Evolutionary conservation across 495 filamentous ascomycete genomes (phyloP), one percentile per base, ranked within the genome.

Genomic region (Podospora bellae-mahoneyi): DNA sequence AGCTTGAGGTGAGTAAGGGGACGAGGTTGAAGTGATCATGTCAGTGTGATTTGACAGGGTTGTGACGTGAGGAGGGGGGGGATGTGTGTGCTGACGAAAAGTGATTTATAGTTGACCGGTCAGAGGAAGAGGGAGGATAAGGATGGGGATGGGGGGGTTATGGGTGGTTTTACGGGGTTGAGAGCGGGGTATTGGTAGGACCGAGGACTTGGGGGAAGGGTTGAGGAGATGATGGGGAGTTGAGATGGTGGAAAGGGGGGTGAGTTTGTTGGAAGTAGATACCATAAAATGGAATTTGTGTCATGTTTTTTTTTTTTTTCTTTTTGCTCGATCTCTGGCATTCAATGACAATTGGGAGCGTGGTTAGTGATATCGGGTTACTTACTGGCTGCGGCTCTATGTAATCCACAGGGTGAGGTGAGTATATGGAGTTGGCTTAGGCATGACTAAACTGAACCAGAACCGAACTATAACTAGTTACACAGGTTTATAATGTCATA

Each of bases 81-180:
- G 13, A 23, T 23, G 23, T 23, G 23, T 23, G 23, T 23, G 62
- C 59, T 63, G 9, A 57, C 20, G 23, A 23, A 23, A 23, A 54
- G 39, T 56, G 5, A 27, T 16, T 26, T 7, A 65, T 68, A 88
- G 84, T 80, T 93, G 73, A 84, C 89, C 18, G 91, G 91, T 39
- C 91, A 93, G 76, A 83, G 91, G 74, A 92, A 91, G 76, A 89
- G 88, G 70, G 90, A 93, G 58, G 90, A 92, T 64, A 76, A 80
- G 4, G 78, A 80, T 55, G 81, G 83, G 62, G 83, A 87, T 70
- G 82, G 87, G 71, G 10, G 32, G 5, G 80, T 85, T 60, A 77
- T 89, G 74, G 81, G 86, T 27, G 83, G 82, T 69, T 85, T 93
- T 73, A 82, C 89, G 2, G 89, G 89, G n/a, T 76, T 93, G 77